Conservation (phyloP, 2,329 filamentous ascomycete species). For the Cyclaneusma minus region DNA sequence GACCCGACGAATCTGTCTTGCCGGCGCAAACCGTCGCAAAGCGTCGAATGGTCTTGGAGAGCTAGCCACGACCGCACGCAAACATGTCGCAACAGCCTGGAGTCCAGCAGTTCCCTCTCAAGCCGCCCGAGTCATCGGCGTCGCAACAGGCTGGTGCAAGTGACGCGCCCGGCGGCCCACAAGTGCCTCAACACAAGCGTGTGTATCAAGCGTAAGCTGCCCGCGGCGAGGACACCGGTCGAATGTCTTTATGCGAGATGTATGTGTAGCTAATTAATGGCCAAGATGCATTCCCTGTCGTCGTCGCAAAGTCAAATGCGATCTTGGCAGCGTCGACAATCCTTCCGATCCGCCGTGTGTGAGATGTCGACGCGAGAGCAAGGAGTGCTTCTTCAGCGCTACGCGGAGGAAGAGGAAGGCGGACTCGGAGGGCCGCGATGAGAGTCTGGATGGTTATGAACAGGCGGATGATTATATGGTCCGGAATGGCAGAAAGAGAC, state of each 20-base stretch:
- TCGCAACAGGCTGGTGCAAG: conserved; percentile 1
- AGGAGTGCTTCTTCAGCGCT: conserved; percentile 93
- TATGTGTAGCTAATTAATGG: conserved; percentile 1
- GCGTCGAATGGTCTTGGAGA: too few relatives aligned
- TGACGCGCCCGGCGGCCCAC: too few relatives aligned
- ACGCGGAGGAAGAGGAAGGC: conserved; percentile 84
- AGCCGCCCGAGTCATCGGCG: background rate
- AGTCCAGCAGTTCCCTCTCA: conserved; percentile 1
- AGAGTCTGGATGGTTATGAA: conserved; percentile 26
- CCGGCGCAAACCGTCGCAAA: conserved; percentile 2
- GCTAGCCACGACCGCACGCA: too few relatives aligned
- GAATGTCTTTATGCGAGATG: background rate
- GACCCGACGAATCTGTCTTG: too few relatives aligned
- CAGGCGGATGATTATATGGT: conserved; percentile 49
- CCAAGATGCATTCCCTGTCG: conserved; percentile 40
- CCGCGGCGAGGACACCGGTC: conserved; percentile 1
- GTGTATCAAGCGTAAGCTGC: conserved; percentile 24
- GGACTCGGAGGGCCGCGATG: conserved; percentile 36
- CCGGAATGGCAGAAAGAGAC: conserved; percentile 58
- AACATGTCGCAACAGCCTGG: conserved; percentile 1
- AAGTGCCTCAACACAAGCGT: conserved; percentile 19
- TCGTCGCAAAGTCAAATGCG: conserved; percentile 38
- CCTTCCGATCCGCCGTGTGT: conserved; percentile 89
- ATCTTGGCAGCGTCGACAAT: conserved; percentile 66
- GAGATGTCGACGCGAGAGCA: conserved; percentile 84